Base-by-base conservation (phyloP, 805 yeast species). In the Metschnikowia vanudenii region DNA sequence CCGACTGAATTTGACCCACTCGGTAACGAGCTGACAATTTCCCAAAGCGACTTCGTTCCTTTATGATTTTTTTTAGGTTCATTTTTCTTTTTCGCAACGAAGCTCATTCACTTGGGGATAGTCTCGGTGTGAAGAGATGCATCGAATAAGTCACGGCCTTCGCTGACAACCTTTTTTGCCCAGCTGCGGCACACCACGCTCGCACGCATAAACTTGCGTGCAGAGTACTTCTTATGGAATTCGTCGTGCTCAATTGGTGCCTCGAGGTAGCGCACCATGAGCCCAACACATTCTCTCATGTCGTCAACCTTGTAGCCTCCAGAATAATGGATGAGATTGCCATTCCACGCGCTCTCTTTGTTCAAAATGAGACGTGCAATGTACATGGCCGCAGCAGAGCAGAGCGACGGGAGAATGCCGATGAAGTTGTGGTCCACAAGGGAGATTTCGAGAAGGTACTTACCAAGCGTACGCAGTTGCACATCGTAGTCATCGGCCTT, bases 401-500 rank as follows among this genome's bases (percentile, higher is more conserved):
- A 76, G 49, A 82, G 71, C 14, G 96, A 85, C 8, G 96, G 96
- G 52, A 80, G 76, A 51, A 76, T 69, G 18, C 85, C 84, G 56
- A 89, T 79, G 57, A 90, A 86, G 58, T 76, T 78, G 59, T 84
- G 83, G 60, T 87, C 96, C 50, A 89, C 81, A 31, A 84, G 74
- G 22, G 90, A 76, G 40, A 86, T 80, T 61, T 91, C 97, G 49
- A 91, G 65, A 41, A 91, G 68, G 64, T 87, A 89, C 63, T 90
- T 90, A 22, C 94, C 96, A 52, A 88, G 72, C 7, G 95, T 86
- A 66, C 96, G 80, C 35, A 90, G 80, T 60, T 82, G 85, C 44
- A 85, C 82, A 63, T 89, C 94, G 65, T 89, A 90, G 60, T 85
- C 88, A 65, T 90, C 97, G 37, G 96, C 96, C 60, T 87, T 88